These are phyloP conservation scores for Paramecium primaurelia DNA, from an alignment of 73 alveolate species.

Conservation along the genomic window DNA sequence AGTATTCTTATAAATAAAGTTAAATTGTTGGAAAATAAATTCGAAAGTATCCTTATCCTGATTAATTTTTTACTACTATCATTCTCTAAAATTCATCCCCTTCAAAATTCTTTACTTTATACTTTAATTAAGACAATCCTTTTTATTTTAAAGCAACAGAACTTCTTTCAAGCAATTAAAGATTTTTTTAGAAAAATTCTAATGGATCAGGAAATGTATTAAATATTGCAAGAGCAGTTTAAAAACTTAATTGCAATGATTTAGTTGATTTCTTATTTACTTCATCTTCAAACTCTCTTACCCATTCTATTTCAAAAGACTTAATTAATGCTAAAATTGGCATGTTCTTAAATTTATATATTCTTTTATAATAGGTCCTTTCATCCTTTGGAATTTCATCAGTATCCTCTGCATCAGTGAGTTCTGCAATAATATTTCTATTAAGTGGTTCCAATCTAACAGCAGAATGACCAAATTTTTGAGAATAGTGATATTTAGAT, in stretches of 20 bases:
- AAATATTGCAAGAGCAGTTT: conserved; percentile 6
- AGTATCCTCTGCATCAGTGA: not conserved
- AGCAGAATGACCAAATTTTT: conserved; percentile 27
- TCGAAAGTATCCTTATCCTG: conserved; percentile 15
- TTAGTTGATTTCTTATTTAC: not conserved
- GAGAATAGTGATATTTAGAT: not conserved
- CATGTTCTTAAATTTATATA: not conserved
- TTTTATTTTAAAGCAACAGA: conserved; percentile 10
- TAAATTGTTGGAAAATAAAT: not conserved
- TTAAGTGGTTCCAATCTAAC: not conserved
- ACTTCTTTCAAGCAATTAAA: conserved; percentile 5
- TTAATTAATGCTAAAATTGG: conserved; percentile 13
- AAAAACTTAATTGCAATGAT: not conserved
- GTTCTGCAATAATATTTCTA: not conserved
- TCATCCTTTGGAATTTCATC: conserved; percentile 31
- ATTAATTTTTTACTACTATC: not conserved
- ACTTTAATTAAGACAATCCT: not conserved
- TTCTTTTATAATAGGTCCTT: not conserved
- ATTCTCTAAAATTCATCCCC: not conserved
- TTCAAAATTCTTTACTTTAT: not conserved
- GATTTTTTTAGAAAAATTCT: not conserved
- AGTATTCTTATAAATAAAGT: not conserved
- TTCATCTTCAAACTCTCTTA: conserved; percentile 22
- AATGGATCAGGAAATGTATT: not conserved
- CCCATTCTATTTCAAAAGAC: conserved; percentile 17